These are phyloP conservation scores for Phytophthora pseudosyringae DNA, from an alignment of 352 stramenopile species.

Conservation along the genomic window DNA sequence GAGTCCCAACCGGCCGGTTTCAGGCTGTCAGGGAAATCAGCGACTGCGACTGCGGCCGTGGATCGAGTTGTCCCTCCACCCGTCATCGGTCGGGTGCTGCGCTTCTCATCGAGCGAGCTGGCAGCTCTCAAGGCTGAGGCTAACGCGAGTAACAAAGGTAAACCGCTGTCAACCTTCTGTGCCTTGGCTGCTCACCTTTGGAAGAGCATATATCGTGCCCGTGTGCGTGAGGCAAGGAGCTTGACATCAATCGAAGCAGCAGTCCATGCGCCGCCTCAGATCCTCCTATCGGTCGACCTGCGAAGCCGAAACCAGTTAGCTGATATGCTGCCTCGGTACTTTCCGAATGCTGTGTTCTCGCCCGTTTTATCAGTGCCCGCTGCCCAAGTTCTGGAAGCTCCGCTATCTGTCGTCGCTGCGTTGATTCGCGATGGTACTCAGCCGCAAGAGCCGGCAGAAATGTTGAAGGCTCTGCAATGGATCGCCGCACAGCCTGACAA, in stretches of 20 bases:
- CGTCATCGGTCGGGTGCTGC: slow-evolving; percentile 19
- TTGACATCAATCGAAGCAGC: neutral
- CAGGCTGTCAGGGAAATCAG: slow-evolving; percentile 2
- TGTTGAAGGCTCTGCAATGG: slow-evolving; percentile 25
- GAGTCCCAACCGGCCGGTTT: slow-evolving; percentile 5
- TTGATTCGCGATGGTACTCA: slow-evolving; percentile 11
- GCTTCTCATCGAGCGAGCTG: slow-evolving; percentile 26
- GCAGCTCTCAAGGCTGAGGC: slow-evolving; percentile 19
- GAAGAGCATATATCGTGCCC: slow-evolving; percentile 11
- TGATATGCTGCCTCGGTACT: slow-evolving; percentile 19
- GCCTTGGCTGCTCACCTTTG: slow-evolving; percentile 22
- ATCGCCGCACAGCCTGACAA: slow-evolving; percentile 34
- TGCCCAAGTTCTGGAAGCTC: slow-evolving; percentile 10
- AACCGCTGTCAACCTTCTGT: slow-evolving; percentile 21
- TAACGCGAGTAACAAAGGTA: neutral
- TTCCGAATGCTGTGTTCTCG: slow-evolving; percentile 27
- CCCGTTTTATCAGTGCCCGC: slow-evolving; percentile 13
- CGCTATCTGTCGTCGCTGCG: slow-evolving; percentile 7
- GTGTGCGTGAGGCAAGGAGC: neutral
- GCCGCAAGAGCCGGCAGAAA: neutral
- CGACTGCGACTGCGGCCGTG: neutral
- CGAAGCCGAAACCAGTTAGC: slow-evolving; percentile 21
- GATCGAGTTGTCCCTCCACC: neutral
- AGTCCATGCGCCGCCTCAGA: slow-evolving; percentile 1
- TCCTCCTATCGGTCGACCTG: slow-evolving; percentile 19